These are phyloP conservation scores for Salvia miltiorrhiza DNA, from an alignment of 257 asterid species.

Conservation along the genomic window DNA sequence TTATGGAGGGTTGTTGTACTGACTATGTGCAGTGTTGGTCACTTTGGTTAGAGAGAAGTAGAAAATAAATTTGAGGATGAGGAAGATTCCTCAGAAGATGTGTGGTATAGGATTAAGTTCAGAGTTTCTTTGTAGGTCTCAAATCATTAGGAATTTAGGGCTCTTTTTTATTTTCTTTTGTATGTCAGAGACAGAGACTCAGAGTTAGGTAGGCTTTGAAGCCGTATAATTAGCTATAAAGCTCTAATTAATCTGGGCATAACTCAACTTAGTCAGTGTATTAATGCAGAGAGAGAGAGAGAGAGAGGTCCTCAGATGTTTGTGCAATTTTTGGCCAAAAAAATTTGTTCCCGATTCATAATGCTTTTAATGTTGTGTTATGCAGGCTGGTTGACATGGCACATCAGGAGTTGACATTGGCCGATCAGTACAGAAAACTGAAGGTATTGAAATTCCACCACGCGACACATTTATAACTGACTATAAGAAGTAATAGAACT, in stretches of 20 bases:
- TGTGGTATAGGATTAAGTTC: neutral
- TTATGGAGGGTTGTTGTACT: neutral
- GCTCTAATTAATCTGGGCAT: neutral
- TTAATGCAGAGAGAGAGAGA: slow-evolving; percentile 3
- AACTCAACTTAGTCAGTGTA: neutral
- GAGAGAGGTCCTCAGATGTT: slow-evolving; percentile 11
- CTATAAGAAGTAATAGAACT: neutral
- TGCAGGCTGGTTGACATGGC: slow-evolving; percentile 85
- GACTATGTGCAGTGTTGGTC: neutral
- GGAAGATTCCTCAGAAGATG: neutral
- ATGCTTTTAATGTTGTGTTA: slow-evolving; percentile 21
- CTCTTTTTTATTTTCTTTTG: neutral
- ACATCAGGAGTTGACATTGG: slow-evolving; percentile 90
- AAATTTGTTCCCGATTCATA: slow-evolving; percentile 24
- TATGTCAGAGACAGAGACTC: neutral
- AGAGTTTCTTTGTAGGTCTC: neutral
- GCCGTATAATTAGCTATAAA: neutral
- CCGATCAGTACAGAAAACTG: slow-evolving; percentile 80
- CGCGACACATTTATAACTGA: neutral
- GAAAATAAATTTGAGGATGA: neutral
- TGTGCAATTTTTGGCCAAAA: slow-evolving; percentile 13
- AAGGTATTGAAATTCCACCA: slow-evolving; percentile 49
- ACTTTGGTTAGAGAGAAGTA: neutral
- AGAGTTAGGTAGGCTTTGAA: neutral
- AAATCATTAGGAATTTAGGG: neutral